These are phyloP conservation scores for Anthoceros angustus DNA, from an alignment of 225 moss, liverwort and hornwort genomes.

Conservation along the genomic window DNA sequence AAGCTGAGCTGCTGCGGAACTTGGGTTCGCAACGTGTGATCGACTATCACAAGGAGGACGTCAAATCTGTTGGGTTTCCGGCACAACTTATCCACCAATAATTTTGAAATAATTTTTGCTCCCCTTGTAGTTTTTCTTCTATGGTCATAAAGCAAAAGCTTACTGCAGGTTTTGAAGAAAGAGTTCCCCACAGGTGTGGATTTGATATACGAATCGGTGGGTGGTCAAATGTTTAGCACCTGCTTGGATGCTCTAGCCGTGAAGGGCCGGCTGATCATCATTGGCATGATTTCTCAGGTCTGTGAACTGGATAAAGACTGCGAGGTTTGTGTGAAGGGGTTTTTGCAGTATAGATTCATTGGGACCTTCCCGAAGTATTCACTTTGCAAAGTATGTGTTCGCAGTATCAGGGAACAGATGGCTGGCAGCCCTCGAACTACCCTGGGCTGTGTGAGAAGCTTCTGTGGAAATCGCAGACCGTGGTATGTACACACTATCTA, in stretches of 20 bases:
- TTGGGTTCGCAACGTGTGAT: constrained; percentile 88
- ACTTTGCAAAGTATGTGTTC: background rate
- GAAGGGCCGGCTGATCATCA: constrained; percentile 65
- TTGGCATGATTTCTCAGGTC: constrained; percentile 96
- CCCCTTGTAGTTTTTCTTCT: background rate
- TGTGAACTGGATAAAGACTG: background rate
- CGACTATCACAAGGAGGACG: constrained; percentile 54
- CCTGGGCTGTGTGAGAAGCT: constrained; percentile 76
- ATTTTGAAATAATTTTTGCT: background rate
- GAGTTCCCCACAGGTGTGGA: constrained; percentile 72
- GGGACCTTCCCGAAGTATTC: no score
- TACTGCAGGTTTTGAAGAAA: constrained; percentile 55
- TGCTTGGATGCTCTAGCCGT: constrained; percentile 62
- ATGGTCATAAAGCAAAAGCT: background rate
- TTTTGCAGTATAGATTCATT: background rate
- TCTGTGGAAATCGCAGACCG: constrained; percentile 69
- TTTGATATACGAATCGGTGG: constrained; percentile 89
- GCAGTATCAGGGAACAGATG: constrained; percentile 66
- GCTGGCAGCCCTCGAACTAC: constrained; percentile 58
- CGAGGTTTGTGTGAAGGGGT: background rate
- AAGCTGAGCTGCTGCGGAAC: constrained; percentile 42
- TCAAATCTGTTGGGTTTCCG: constrained; percentile 36
- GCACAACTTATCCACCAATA: background rate
- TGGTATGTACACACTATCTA: constrained; percentile 22
- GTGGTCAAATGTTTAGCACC: constrained; percentile 77